Percentiles rank a stretch among this genome's conserved stretches.
Conservation (phyloP, 805 yeast genomes). For the Wickerhamiella siamensis region DNA sequence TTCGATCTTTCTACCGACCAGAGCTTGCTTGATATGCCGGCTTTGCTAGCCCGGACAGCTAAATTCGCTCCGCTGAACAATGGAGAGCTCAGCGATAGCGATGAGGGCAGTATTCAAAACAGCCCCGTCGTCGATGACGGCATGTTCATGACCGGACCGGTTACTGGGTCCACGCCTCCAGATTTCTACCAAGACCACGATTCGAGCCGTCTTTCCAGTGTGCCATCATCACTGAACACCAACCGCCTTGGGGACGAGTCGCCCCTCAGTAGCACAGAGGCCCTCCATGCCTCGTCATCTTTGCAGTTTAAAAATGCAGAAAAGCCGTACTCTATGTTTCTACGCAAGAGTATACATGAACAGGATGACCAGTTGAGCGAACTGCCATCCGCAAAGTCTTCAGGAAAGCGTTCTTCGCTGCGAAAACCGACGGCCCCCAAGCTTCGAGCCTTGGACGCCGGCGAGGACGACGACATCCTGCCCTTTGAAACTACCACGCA, state of each 20-base stretch:
- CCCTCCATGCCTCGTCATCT: too few species aligned
- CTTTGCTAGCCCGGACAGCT: background rate
- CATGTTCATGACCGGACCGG: constrained; percentile 3
- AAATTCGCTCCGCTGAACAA: background rate
- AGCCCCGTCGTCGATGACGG: constrained; percentile 14
- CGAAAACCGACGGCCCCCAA: background rate
- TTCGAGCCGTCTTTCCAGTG: background rate
- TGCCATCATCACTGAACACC: background rate
- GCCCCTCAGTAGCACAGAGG: constrained; percentile 1
- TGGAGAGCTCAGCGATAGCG: constrained; percentile 3
- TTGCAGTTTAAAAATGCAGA: background rate
- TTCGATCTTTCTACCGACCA: background rate
- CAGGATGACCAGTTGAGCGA: background rate
- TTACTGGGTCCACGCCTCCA: constrained; percentile 1
- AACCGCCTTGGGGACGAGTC: background rate
- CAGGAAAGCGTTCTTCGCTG: background rate
- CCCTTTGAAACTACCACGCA: constrained; percentile 17
- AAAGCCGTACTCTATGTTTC: background rate
- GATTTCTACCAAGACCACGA: background rate
- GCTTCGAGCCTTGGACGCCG: background rate
- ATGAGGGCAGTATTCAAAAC: constrained; percentile 14
- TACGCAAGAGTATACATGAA: background rate
- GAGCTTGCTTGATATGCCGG: background rate
- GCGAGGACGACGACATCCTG: constrained; percentile 17
- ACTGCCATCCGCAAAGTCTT: background rate